Base-by-base conservation (phyloP, 805 yeast species). In the Teunomyces kruisii region DNA sequence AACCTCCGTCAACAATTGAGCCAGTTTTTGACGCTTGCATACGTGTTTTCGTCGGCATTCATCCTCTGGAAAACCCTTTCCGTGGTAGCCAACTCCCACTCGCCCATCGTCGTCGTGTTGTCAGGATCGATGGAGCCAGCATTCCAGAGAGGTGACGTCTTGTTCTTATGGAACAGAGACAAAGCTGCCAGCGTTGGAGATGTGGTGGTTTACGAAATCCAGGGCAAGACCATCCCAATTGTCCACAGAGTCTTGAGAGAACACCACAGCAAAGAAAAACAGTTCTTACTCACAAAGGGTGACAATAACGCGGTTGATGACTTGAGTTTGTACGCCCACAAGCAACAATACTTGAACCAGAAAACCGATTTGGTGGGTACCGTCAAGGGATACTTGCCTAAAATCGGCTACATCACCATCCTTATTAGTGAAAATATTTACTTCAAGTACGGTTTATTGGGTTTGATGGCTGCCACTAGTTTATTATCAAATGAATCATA, bases 61-160 rank as follows among this genome's bases (percentile, higher is more conserved):
- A 86, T 94, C 79, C 80, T 88, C 48, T 94, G 97, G 96, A 89
- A 88, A 60, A 79, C 87, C 0, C 72, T 92, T 12, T 81, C 89
- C 1, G 71, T 92, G 3, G 72, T 83, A 1, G 76, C 97, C 9
- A 82, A 88, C 66, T 83, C 97, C 0, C 84, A 88, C 49, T 88
- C 97, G 1, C 99, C 99, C 15, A 81, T 94, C 17, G 99, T 94
- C 15, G 99, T 94, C 24, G 99, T 94, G 8, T 78, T 94, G 40
- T 90, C 98, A 1, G 99, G 99, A 5, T 92, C 98, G 2, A 94
- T 94, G 99, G 99, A 94, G 64, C 99, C 99, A 2, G 99, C 99
- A 1, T 94, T 94, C 76, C 97, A 94, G 68, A 80, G 99, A 68
- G 99, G 99, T 41, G 99, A 94, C 62, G 84, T 94, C 13, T 70